phyloP scores from a whole-genome alignment of 768 basidiomycete genomes.

The Russula emetica region DNA sequence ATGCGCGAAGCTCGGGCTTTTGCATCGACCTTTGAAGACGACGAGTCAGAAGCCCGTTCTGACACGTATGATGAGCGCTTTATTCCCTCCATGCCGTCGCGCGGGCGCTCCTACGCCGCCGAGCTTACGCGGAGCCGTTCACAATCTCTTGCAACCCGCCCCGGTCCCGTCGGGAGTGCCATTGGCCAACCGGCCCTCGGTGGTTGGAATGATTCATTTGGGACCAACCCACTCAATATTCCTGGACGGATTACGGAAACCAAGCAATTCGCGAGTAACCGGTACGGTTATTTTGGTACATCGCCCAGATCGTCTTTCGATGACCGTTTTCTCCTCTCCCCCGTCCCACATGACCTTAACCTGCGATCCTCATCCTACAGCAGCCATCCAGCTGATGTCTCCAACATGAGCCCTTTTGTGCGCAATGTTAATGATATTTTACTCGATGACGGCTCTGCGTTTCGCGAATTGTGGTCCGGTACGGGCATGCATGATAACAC shows the following conservation, averaged over 20 bases:
- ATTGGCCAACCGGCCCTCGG: conserved; percentile 38
- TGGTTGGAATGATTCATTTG: conserved; percentile 57
- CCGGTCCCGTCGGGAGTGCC: conserved; percentile 50
- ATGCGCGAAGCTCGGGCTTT: conserved; percentile 64
- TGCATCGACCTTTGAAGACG: conserved; percentile 76
- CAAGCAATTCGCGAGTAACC: conserved; percentile 56
- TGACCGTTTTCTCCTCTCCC: conserved; percentile 47
- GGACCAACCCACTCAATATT: conserved; percentile 55
- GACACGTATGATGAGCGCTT: conserved; percentile 49
- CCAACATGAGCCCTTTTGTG: conserved; percentile 84
- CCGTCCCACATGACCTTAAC: conserved; percentile 37
- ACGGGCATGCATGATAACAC: conserved; percentile 60
- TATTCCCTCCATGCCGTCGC: conserved; percentile 40
- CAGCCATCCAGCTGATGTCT: conserved; percentile 49
- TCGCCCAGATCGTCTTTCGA: conserved; percentile 53
- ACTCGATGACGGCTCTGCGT: conserved; percentile 65
- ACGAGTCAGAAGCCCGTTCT: conserved; percentile 62
- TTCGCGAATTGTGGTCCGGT: conserved; percentile 74
- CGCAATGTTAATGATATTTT: conserved; percentile 77
- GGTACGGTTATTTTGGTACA: conserved; percentile 59
- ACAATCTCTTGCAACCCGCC: conserved; percentile 65
- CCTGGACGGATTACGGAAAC: conserved; percentile 57
- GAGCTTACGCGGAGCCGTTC: conserved; percentile 72
- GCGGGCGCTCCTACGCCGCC: conserved; percentile 57
- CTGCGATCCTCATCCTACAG: conserved; percentile 34